Conservation (phyloP, 2,329 filamentous ascomycete genomes). For the Hirsutella thompsonii region DNA sequence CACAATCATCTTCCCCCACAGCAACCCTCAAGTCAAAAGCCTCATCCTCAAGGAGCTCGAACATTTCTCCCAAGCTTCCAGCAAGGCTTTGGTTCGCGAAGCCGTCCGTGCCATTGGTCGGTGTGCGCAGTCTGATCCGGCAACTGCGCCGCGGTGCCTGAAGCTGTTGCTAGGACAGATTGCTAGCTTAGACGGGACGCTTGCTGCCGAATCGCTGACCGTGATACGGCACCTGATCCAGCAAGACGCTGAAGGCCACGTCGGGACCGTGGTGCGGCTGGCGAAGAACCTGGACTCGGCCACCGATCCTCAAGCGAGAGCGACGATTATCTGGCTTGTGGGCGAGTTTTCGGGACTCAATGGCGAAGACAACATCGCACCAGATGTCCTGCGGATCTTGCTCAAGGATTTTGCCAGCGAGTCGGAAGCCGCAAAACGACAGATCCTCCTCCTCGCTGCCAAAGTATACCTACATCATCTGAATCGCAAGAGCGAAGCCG, state of each 20-base stretch:
- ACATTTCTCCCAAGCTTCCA: slow-evolving; percentile 68
- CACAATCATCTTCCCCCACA: slow-evolving; percentile 81
- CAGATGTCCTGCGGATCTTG: slow-evolving; percentile 81
- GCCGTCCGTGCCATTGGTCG: slow-evolving; percentile 87
- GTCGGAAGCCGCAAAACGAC: slow-evolving; percentile 73
- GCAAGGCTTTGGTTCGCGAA: slow-evolving; percentile 71
- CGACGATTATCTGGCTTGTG: slow-evolving; percentile 94
- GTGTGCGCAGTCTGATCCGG: slow-evolving; percentile 68
- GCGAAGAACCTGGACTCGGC: slow-evolving; percentile 86
- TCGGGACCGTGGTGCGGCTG: slow-evolving; percentile 73
- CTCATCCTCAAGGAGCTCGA: slow-evolving; percentile 87
- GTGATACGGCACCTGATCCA: slow-evolving; percentile 95
- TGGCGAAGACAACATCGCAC: slow-evolving; percentile 76
- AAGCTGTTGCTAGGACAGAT: slow-evolving; percentile 76
- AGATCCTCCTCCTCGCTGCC: slow-evolving; percentile 86
- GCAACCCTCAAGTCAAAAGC: slow-evolving; percentile 61
- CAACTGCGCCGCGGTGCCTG: slow-evolving; percentile 66
- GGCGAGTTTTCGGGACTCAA: slow-evolving; percentile 81
- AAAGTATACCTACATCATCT: slow-evolving; percentile 91
- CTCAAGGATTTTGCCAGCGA: slow-evolving; percentile 76
- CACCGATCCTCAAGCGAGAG: slow-evolving; percentile 75
- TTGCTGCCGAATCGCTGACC: slow-evolving; percentile 86
- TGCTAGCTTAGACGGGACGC: slow-evolving; percentile 70
- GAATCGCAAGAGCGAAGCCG: slow-evolving; percentile 43
- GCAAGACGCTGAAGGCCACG: slow-evolving; percentile 69